phyloP scores from a whole-genome alignment of 805 yeast genomes.

The Starmerella tilneyi region DNA sequence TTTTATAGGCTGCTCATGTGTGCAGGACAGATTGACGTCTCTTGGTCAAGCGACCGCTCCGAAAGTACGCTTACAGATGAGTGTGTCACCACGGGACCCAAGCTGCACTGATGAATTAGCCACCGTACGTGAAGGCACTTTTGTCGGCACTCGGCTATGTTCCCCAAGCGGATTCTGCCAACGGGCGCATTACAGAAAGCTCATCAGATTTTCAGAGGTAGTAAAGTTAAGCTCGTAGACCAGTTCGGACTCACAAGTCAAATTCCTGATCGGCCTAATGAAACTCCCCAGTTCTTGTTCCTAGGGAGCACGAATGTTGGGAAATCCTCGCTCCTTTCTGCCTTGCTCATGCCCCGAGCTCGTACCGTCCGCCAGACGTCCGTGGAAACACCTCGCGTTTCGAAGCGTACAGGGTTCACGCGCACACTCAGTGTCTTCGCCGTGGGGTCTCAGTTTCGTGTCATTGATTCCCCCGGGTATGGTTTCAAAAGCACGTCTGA shows the following conservation, averaged over 20 bases:
- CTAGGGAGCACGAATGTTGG: constrained; percentile 83
- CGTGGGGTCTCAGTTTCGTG: constrained; percentile 49
- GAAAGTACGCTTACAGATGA: background rate
- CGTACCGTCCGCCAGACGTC: constrained; percentile 13
- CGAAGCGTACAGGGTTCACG: constrained; percentile 44
- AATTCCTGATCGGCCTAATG: constrained; percentile 14
- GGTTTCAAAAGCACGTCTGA: constrained; percentile 55
- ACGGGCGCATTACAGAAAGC: constrained; percentile 25
- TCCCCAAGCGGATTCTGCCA: background rate
- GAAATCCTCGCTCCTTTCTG: constrained; percentile 66
- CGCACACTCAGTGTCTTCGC: constrained; percentile 61
- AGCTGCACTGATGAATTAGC: no score
- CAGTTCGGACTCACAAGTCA: constrained; percentile 29
- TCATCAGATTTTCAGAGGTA: constrained; percentile 25
- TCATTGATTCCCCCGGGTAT: constrained; percentile 87
- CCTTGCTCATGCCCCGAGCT: constrained; percentile 35
- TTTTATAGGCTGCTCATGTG: no score
- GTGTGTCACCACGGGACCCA: no score
- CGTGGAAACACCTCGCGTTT: constrained; percentile 37
- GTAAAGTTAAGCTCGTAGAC: constrained; percentile 26
- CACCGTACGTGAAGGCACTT: no score
- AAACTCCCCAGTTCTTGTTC: constrained; percentile 62
- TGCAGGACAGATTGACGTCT: no score
- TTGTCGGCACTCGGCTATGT: background rate
- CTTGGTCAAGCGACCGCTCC: no score